Conservation (phyloP, 352 stramenopile genomes). For the Globisporangium irregulare region DNA sequence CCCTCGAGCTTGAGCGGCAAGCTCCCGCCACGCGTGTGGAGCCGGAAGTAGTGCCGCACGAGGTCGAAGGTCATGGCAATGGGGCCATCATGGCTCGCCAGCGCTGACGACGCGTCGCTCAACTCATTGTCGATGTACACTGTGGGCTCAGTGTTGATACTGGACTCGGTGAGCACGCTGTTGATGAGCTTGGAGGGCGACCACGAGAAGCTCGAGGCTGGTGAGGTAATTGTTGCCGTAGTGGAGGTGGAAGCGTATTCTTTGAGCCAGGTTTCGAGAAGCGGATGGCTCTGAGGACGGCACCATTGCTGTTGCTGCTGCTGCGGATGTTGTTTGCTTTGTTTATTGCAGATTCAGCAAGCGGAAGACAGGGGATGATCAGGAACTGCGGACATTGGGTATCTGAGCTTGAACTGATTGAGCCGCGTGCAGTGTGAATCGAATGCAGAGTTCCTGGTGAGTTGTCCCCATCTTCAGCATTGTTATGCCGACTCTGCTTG, state of each 20-base stretch:
- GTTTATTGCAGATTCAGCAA: neutral
- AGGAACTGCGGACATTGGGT: neutral
- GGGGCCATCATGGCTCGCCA: neutral
- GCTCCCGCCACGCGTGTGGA: neutral
- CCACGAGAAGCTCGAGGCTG: neutral
- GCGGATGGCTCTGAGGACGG: neutral
- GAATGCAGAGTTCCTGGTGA: neutral
- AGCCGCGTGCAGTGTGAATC: conserved; percentile 3
- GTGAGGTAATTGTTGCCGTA: neutral
- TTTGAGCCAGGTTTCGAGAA: conserved; percentile 2
- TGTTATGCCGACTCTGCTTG: neutral
- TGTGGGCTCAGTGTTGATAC: neutral
- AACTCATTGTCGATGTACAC: neutral
- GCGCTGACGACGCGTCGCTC: neutral
- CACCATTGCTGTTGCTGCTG: neutral
- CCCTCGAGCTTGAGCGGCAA: conserved; percentile 11
- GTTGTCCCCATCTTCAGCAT: neutral
- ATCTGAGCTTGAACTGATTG: neutral
- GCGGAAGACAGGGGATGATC: neutral
- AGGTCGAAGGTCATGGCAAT: conserved; percentile 4
- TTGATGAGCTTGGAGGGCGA: conserved; percentile 3
- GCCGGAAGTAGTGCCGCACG: conserved; percentile 8
- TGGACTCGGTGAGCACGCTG: conserved; percentile 7
- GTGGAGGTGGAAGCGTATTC: neutral
- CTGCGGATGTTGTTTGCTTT: neutral